Base-by-base conservation (phyloP, 345 rosid species). In the Turritis glabra region DNA sequence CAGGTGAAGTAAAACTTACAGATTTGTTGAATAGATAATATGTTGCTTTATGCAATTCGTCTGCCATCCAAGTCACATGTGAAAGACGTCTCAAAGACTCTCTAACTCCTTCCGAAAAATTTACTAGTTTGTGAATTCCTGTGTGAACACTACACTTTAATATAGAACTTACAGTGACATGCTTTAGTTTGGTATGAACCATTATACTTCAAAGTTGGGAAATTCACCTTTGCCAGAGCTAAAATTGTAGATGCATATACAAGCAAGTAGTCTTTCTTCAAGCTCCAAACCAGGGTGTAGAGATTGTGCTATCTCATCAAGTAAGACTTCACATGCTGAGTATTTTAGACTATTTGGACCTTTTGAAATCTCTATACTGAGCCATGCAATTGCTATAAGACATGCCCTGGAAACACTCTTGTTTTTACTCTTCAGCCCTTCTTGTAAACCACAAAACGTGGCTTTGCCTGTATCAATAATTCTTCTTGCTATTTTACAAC, bases 61-160 rank as follows among this genome's bases (percentile, higher is more conserved):
- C 97, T 30, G 98, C 98, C 92, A 91, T 89, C 98, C 98, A 91
- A 9, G 89, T 85, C 68, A 91, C 88, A 74, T 82, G 68, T 15
- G 98, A 91, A 80, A 93, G 88, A 23, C 98, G 88, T 76, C 96
- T 83, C 46, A 93, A 75, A 23, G 97, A 93, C 66, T 91, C 96
- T 47, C 98, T 73, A 32, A 88, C 91, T 40, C 96, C 97, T 82
- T 91, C 95, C 1, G 97, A 91, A 75, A 91, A 89, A 73, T 84
- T 80, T 52, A 87, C 67, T 7, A 93, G 83, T 75, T 86, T 93
- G 77, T 91, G 90, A 89, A 88, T 85, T 52, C 97, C 98, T 93
- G 64, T 23, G 22, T n/a, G 32, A 72, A 30, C 21, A 67, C 50
- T 35, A 40, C 37, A 84, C 62, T 59, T 73, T 41, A 69, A 53